A percentile compares a stretch with the other conserved stretches of the same genome.
phyloP scores from a whole-genome alignment of 2,329 filamentous ascomycete species.

The Fusarium metavorans region DNA sequence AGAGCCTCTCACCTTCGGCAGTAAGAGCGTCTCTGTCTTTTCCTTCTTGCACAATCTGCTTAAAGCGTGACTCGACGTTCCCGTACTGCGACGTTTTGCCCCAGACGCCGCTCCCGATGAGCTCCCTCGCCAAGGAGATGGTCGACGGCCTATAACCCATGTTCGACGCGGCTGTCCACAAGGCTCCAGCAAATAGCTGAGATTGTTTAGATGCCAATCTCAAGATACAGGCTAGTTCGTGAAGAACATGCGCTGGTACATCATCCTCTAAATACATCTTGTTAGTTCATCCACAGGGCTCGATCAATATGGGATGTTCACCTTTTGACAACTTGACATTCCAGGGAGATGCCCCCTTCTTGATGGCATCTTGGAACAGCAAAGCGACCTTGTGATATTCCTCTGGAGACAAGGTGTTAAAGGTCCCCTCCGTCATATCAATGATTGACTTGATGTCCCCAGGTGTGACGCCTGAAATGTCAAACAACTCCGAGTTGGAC shows the following conservation, averaged over 20 bases:
- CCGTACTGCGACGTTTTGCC: slow-evolving; percentile 28
- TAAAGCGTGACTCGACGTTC: slow-evolving; percentile 46
- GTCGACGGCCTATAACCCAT: slow-evolving; percentile 47
- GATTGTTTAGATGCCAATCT: slow-evolving; percentile 16
- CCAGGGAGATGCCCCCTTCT: slow-evolving; percentile 36
- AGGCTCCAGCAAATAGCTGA: slow-evolving; percentile 31
- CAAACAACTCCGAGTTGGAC: slow-evolving; percentile 30
- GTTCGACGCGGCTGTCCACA: slow-evolving; percentile 50
- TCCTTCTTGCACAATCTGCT: slow-evolving; percentile 44
- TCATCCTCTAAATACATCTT: slow-evolving; percentile 24
- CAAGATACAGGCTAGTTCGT: slow-evolving; percentile 48
- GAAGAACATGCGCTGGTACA: slow-evolving; percentile 35
- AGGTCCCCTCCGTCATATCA: slow-evolving; percentile 14
- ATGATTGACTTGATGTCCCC: slow-evolving; percentile 39
- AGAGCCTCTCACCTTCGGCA: slow-evolving; percentile 48
- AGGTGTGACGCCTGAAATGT: slow-evolving; percentile 37
- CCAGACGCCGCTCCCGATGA: slow-evolving; percentile 38
- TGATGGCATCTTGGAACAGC: slow-evolving; percentile 39
- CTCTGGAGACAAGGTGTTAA: slow-evolving; percentile 33
- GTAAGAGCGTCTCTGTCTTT: slow-evolving; percentile 52
- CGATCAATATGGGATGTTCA: slow-evolving; percentile 26
- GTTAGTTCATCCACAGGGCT: slow-evolving; percentile 11
- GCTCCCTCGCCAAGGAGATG: slow-evolving; percentile 43
- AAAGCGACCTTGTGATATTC: slow-evolving; percentile 42
- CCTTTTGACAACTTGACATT: slow-evolving; percentile 35